A percentile compares a stretch with the other conserved stretches of the same genome.
Conservation (phyloP, 1,284 basidiomycete species). For the Fistulina hepatica region DNA sequence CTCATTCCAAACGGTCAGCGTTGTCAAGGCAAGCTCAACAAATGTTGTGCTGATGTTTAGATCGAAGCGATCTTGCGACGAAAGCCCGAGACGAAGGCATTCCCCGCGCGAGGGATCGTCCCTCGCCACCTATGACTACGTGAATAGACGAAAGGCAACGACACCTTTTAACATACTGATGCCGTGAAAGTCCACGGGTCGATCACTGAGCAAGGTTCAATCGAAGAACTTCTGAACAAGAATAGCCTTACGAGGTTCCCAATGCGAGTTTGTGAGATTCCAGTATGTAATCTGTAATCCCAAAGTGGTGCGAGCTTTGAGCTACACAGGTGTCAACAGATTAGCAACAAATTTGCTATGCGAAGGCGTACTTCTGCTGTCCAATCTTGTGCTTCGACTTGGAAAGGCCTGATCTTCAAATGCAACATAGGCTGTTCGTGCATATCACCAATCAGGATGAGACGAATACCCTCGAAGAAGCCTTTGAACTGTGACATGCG, state of each 20-base stretch:
- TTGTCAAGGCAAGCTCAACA: conserved; percentile 76
- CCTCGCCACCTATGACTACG: conserved; percentile 35
- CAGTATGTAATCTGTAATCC: conserved; percentile 87
- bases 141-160: neutral
- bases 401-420: conserved; percentile 78
- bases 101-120: conserved; percentile 33
- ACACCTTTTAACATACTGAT: conserved; percentile 34
- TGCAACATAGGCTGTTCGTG: conserved; percentile 95
- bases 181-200: conserved; percentile 93
- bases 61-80: conserved; percentile 80
- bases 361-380: conserved; percentile 62
- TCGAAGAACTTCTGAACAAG: conserved; percentile 2
- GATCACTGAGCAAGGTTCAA: conserved; percentile 47
- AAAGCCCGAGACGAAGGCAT: conserved; percentile 53
- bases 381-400: conserved; percentile 86
- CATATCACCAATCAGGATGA: conserved; percentile 90
- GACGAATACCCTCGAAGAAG: conserved; percentile 81
- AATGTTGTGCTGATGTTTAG: conserved; percentile 90
- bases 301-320: conserved; percentile 74
- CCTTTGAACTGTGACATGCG: conserved; percentile 53
- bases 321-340: conserved; percentile 30
- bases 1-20: conserved; percentile 60
- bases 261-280: conserved; percentile 97
- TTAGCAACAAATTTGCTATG: conserved; percentile 5
- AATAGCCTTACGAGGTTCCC: conserved; percentile 76